Evolutionary conservation across 2,329 filamentous ascomycete genomes (phyloP), one percentile per base, ranked within the genome.

Genomic region (Pestalotiopsis sp.): DNA sequence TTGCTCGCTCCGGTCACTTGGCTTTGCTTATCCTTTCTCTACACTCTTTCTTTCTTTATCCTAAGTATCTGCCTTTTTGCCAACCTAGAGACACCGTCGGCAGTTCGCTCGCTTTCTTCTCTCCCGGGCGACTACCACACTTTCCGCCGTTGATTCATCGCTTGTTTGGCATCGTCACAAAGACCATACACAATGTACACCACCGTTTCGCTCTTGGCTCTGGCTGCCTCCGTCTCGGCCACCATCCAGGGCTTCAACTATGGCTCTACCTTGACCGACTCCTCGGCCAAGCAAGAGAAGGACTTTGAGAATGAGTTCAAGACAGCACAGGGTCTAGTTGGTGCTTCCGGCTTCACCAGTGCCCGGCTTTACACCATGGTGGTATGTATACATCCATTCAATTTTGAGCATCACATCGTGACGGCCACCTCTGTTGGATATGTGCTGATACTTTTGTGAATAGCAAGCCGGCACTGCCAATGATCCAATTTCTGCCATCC

Each of bases 301-400:
- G 90, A 93, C 77, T 95, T 92, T 80, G 88, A 92, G 82, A 82
- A 86, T 75, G 88, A 92, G 80, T 93, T 93, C 86, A 88, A 85
- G 71, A 82, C 86, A 3, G 91, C 92, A 36, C 85, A 89, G 73
- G 83, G 82, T 64, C 88, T 95, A 17, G 83, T 85, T 25, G 91
- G 90, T 59, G 90, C 91, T 66, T 81, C 84, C 25, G 88, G 88
- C 66, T 93, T 92, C 83, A 92, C 83, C 74, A 90, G 87, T 70
- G 91, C 90, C 58, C 89, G 92, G 70, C 84, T 94, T n/a, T 94
- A 92, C 81, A 93, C 92, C 73, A 93, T 89, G 86, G 85, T 92
- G 63, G 84, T 86, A 82, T 74, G 83, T 79, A 36, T 7, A 17
- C 7, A 20, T 7, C 7, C 57, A 9, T 12, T 58, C 2, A 14